phyloP scores from a whole-genome alignment of 2,329 filamentous ascomycete species.

The Ophiocordyceps robertsii region DNA sequence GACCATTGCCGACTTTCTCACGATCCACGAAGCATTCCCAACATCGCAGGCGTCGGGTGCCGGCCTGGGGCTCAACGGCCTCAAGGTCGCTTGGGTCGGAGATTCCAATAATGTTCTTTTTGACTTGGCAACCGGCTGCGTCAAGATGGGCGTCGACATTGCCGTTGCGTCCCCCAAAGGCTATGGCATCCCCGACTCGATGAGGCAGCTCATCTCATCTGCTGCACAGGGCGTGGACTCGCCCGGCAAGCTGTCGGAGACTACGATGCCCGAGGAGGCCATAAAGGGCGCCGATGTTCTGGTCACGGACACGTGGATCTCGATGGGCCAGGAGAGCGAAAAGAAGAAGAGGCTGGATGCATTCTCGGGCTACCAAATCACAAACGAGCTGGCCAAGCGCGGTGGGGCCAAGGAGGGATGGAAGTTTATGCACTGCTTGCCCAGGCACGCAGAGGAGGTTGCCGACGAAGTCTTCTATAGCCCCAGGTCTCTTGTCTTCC shows the following conservation, averaged over 20 bases:
- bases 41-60: constrained; percentile 22
- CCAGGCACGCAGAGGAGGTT: constrained; percentile 85
- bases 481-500: constrained; percentile 73
- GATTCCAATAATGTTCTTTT: constrained; percentile 97
- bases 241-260: constrained; percentile 59
- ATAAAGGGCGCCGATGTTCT: constrained; percentile 78
- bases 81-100: constrained; percentile 92
- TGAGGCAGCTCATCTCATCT: constrained; percentile 58
- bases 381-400: constrained; percentile 65
- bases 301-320: constrained; percentile 96
- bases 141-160: constrained; percentile 79
- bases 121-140: constrained; percentile 75
- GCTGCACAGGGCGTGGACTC: constrained; percentile 42
- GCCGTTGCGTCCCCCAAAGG: constrained; percentile 75
- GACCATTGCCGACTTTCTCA: constrained; percentile 86
- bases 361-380: constrained; percentile 87
- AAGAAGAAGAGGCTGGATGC: constrained; percentile 60
- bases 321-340: constrained; percentile 94
- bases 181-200: constrained; percentile 66
- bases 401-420: constrained; percentile 80
- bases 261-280: constrained; percentile 68
- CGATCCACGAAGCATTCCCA: constrained; percentile 67
- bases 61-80: constrained; percentile 56
- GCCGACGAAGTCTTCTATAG: constrained; percentile 91
- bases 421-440: constrained; percentile 98